Evolutionary conservation across 805 yeast species (phyloP).

Genomic region (Tetrapisispora arboricola): DNA sequence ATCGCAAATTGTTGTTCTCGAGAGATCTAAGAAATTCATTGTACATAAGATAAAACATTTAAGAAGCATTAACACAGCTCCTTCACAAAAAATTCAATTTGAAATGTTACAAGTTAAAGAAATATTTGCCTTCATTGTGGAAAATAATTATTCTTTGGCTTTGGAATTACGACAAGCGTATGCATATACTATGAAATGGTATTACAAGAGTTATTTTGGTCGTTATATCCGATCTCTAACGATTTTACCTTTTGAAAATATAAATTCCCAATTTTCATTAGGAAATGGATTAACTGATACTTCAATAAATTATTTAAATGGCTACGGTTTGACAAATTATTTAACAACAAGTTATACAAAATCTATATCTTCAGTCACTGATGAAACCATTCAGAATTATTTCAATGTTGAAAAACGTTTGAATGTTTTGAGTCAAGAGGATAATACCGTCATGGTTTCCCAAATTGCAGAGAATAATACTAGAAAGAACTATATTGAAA

Average conservation of each 20-base stretch:
- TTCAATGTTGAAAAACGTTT: constrained; percentile 48
- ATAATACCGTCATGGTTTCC: constrained; percentile 61
- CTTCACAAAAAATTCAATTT: constrained; percentile 69
- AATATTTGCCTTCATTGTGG: constrained; percentile 44
- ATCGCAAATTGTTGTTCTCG: constrained; percentile 55
- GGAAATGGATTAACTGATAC: constrained; percentile 34
- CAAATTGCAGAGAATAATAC: constrained; percentile 77
- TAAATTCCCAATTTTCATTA: constrained; percentile 47
- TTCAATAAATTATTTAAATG: constrained; percentile 13
- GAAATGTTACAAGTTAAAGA: constrained; percentile 54
- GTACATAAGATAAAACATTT: constrained; percentile 56
- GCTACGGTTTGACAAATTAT: constrained; percentile 23
- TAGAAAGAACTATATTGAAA: constrained; percentile 58
- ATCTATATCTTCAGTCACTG: constrained; percentile 8
- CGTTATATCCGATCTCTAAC: constrained; percentile 67
- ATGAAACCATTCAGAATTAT: constrained; percentile 40
- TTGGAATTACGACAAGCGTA: constrained; percentile 70
- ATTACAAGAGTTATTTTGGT: constrained; percentile 68
- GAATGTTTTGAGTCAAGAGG: constrained; percentile 44
- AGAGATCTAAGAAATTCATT: constrained; percentile 63
- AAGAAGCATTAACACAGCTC: constrained; percentile 45
- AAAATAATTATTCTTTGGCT: constrained; percentile 53
- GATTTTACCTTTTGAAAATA: constrained; percentile 42
- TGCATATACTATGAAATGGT: constrained; percentile 86
- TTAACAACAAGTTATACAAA: constrained; percentile 15